Evolutionary conservation across 2,329 filamentous ascomycete species (phyloP), one percentile per base, ranked within the genome.

Genomic region (Claviceps purpurea): DNA sequence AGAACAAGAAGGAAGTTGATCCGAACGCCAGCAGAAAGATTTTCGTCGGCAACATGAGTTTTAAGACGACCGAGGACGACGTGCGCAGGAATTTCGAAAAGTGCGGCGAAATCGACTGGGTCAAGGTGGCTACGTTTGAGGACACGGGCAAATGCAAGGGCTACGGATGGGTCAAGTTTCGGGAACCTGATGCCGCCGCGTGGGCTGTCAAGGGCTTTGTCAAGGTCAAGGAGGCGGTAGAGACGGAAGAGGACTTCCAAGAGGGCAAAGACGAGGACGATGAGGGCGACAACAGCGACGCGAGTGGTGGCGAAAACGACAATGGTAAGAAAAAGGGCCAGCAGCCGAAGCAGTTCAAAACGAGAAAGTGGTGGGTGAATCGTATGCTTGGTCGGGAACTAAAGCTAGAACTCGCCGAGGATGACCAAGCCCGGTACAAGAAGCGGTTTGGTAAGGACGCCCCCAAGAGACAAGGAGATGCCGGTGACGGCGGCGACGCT

Each of bases 91-190:
- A 95, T 64, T 97, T 95, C 66, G 77, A 77, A 48, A 87, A 84
- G 65, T 97, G 91, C 64, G 93, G 93, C 49, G 76, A 84, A 56
- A 81, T 97, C 56, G 80, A 84, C 50, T 87, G 87, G 71, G 78
- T 89, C 57, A 91, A 95, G 70, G 74, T 97, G 58, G 93, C 93
- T 2, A 95, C 90, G 0, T 98, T 98, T 64, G 88, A 97, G 68
- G 94, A 98, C 67, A 85, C 85, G 20, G 93, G 93, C 44, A 98
- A 97, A 72, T 98, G 93, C 74, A 97, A 97, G 72, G 94, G 93
- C 18, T 98, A 85, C 70, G 93, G 85, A 5, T 98, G 93, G 90
- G 82, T 98, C 55, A 87, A 87, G 56, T 98, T 97, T 68, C 83
- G 84, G 64, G 82, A 89, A 49, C 64, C 90, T 11, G 82, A 87